A percentile compares a stretch with the other conserved stretches of the same genome.
phyloP scores from a whole-genome alignment of 495 filamentous ascomycete species.

The Pseudoneurospora amorphoporcata region DNA sequence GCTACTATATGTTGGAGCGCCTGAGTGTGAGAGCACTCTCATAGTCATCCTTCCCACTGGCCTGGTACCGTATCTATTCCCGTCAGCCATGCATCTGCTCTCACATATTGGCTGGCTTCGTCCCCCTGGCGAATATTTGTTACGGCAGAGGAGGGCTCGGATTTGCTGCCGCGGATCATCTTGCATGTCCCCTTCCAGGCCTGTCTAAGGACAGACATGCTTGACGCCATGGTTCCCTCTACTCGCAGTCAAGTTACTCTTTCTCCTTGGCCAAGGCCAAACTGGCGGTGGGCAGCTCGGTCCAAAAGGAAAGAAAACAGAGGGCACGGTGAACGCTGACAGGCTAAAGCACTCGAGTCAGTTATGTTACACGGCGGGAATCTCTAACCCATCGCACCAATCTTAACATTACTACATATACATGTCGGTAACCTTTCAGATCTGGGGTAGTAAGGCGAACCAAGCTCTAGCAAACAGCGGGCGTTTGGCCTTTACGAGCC shows the following conservation, averaged over 20 bases:
- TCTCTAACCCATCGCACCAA: background rate
- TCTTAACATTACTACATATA: background rate
- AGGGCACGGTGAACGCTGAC: background rate
- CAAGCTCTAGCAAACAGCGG: background rate
- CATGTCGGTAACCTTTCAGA: background rate
- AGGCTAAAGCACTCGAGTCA: background rate
- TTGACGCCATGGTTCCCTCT: background rate
- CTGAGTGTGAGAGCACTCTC: background rate
- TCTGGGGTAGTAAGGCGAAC: background rate
- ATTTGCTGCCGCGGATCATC: background rate
- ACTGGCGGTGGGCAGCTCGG: background rate
- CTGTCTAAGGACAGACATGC: background rate
- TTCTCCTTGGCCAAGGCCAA: background rate
- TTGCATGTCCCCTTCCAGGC: background rate
- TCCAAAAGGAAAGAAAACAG: background rate
- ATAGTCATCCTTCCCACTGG: background rate
- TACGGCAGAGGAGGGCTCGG: background rate
- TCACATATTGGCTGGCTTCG: background rate
- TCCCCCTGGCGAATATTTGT: background rate
- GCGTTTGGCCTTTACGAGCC: background rate
- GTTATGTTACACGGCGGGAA: background rate
- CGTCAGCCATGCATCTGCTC: background rate
- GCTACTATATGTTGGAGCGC: background rate
- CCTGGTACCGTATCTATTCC: background rate
- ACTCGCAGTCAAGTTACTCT: background rate